Evolutionary conservation across 2,329 filamentous ascomycete species (phyloP), one percentile per base, ranked within the genome.

Genomic region (Mariannaea elegans): DNA sequence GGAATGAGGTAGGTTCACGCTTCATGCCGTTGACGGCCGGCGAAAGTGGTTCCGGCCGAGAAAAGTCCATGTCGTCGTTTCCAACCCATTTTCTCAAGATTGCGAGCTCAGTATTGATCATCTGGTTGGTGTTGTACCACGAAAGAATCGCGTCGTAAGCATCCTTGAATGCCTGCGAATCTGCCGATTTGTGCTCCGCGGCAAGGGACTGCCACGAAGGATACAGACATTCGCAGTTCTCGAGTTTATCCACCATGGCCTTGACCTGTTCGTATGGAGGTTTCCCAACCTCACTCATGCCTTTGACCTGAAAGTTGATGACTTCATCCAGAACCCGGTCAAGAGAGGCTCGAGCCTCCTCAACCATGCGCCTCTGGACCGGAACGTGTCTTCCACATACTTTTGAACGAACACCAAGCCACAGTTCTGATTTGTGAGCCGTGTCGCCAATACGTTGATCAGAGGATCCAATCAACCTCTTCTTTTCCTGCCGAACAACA

Each of bases 401-500:
- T 69, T 90, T 93, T 46, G 95, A 90, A 56, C 94, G 86, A 29
- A 97, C 86, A 7, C 93, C 94, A 44, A 97, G 81, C 94, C 95
- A 99, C 18, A 98, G 84, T 72, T 92, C 91, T 29, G 87, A 86
- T 71, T 91, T 90, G 65, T 93, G 87, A 44, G 92, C 91, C 47
- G 85, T 82, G 65, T 85, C 85, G 55, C 82, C 84, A 8, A 79
- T 74, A 61, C 84, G 80, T 66, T 84, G 82, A 52, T 89, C 87
- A 12, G 83, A 82, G 4, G 92, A 90, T 44, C 93, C 94, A 66
- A 96, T 95, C 71, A 99, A 78, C 42, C 95, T 88, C 76, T 97
- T 97, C 83, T 99, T 99, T 79, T 99, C 95, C 76, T 99, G 95
- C 71, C 93, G 92, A 58, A 99, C 94, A 8, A 99, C 95, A 75